Conservation (phyloP, 2,329 filamentous ascomycete species). For the Fusarium guadeloupense region DNA sequence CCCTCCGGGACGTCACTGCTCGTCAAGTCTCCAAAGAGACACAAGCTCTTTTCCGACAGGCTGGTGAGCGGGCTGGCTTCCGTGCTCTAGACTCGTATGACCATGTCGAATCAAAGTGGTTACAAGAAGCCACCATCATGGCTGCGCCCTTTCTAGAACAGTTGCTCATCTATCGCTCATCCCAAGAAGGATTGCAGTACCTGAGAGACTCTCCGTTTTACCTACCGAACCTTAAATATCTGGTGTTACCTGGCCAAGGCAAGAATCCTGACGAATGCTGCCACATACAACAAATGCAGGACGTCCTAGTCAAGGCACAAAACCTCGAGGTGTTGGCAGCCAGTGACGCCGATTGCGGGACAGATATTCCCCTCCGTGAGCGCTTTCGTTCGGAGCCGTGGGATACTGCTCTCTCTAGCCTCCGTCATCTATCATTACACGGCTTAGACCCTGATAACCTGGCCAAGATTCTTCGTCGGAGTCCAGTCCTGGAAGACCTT, state of each 20-base stretch:
- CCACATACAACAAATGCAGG: conserved; percentile 45
- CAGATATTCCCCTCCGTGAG: conserved; percentile 40
- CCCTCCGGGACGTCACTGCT: conserved; percentile 22
- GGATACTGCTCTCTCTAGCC: conserved; percentile 38
- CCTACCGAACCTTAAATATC: conserved; percentile 42
- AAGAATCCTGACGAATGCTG: conserved; percentile 40
- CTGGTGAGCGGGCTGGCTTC: conserved; percentile 40
- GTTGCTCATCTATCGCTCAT: conserved; percentile 41
- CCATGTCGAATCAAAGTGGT: conserved; percentile 42
- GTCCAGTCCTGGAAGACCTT: conserved; percentile 39
- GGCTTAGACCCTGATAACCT: conserved; percentile 41
- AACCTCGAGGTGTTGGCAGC: conserved; percentile 40
- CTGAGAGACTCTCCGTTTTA: conserved; percentile 42
- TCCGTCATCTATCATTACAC: conserved; percentile 40
- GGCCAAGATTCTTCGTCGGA: conserved; percentile 39
- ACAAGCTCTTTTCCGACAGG: conserved; percentile 41
- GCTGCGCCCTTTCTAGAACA: conserved; percentile 41
- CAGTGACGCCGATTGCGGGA: conserved; percentile 40
- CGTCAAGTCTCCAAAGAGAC: conserved; percentile 24
- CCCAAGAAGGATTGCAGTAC: conserved; percentile 40
- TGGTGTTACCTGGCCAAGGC: conserved; percentile 39
- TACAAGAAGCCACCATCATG: conserved; percentile 44
- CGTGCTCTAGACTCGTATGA: conserved; percentile 37
- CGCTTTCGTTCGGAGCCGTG: conserved; percentile 41
- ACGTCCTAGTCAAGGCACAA: conserved; percentile 39